A percentile compares a stretch with the other conserved stretches of the same genome.
Evolutionary conservation across 768 basidiomycete species (phyloP).

Genomic region (Leucogyrophana mollusca): DNA sequence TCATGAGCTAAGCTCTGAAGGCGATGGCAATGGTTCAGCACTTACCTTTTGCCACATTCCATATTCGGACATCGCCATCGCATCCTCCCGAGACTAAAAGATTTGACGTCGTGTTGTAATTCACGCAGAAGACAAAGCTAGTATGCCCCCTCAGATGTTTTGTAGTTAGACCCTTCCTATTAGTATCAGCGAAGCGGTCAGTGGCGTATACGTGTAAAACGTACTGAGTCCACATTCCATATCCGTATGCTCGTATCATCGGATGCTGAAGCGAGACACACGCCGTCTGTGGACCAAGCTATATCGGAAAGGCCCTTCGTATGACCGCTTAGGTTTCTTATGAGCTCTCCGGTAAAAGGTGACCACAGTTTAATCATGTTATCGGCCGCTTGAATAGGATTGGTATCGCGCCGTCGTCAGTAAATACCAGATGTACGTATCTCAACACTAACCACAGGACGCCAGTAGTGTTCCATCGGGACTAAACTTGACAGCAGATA

Average conservation of each 20-base stretch:
- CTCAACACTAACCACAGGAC: conserved; percentile 69
- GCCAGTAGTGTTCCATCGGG: conserved; percentile 83
- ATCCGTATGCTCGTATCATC: conserved; percentile 89
- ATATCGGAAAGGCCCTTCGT: conserved; percentile 86
- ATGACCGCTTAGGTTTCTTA: conserved; percentile 74
- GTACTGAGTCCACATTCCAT: conserved; percentile 82
- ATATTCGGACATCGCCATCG: conserved; percentile 90
- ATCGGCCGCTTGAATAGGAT: conserved; percentile 61
- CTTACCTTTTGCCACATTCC: conserved; percentile 82
- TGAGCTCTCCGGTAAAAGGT: conserved; percentile 73
- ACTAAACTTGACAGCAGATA: conserved; percentile 91
- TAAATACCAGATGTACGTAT: neutral
- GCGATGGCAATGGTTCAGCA: conserved; percentile 6
- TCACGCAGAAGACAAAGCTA: conserved; percentile 88
- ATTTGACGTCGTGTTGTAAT: conserved; percentile 86
- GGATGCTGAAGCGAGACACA: conserved; percentile 84
- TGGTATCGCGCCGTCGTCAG: neutral
- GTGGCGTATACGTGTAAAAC: conserved; percentile 24
- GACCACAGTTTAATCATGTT: conserved; percentile 82
- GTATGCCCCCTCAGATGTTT: conserved; percentile 80
- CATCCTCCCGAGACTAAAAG: conserved; percentile 90
- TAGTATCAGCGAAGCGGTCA: neutral
- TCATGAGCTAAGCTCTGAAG: neutral
- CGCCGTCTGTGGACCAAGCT: conserved; percentile 83
- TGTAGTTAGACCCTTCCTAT: conserved; percentile 59